Conservation (phyloP, 2,329 filamentous ascomycete genomes). For the Coleophoma crateriformis region DNA sequence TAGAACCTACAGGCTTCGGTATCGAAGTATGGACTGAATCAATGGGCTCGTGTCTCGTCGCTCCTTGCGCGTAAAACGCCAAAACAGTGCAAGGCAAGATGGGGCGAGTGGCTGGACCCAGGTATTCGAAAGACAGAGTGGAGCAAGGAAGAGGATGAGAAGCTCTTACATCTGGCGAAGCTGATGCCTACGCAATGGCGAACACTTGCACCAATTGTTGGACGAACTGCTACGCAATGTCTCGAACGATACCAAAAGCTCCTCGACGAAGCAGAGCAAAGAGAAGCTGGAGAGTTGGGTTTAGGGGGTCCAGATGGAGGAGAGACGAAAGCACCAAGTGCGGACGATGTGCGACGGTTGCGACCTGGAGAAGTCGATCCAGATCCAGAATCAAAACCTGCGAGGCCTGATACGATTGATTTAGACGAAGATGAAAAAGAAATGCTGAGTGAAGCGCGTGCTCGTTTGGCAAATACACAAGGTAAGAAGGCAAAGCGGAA, state of each 20-base stretch:
- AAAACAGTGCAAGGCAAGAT: constrained; percentile 98
- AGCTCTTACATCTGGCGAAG: constrained; percentile 91
- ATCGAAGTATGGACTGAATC: constrained; percentile 91
- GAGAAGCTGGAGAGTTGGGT: constrained; percentile 74
- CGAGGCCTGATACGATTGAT: constrained; percentile 92
- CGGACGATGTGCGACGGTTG: constrained; percentile 84
- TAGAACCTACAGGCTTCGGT: constrained; percentile 45
- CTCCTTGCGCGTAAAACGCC: constrained; percentile 94
- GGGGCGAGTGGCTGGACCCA: constrained; percentile 97
- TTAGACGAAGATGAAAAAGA: constrained; percentile 99
- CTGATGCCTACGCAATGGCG: constrained; percentile 99
- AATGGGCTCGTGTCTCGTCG: constrained; percentile 98
- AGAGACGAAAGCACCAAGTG: constrained; percentile 81
- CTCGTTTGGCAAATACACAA: constrained; percentile 93
- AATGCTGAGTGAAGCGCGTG: constrained; percentile 96
- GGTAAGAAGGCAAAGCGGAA: constrained; percentile 99
- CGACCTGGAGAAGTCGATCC: constrained; percentile 92
- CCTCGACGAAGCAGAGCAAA: constrained; percentile 89
- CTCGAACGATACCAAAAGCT: constrained; percentile 95
- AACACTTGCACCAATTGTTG: constrained; percentile 94
- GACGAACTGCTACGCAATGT: constrained; percentile 93
- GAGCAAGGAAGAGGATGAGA: constrained; percentile 98
- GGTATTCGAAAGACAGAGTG: constrained; percentile 98
- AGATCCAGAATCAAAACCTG: constrained; percentile 95
- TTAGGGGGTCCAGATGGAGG: constrained; percentile 81